Evolutionary conservation across 768 basidiomycete species (phyloP).

Genomic region (Sporobolomyces roseus): DNA sequence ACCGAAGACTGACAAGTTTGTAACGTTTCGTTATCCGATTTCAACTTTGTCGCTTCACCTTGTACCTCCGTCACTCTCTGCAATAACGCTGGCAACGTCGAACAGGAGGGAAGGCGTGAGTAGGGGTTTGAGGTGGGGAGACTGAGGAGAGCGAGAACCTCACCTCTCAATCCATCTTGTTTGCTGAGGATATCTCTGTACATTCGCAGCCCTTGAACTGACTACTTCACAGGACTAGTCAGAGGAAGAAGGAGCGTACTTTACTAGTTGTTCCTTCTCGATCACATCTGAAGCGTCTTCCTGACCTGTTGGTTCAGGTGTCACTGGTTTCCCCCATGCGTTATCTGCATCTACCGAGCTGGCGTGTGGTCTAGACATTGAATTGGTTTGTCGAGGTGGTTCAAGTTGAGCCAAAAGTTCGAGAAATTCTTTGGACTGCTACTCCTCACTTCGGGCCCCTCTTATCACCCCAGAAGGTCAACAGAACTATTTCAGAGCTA

Average conservation of each 20-base stretch:
- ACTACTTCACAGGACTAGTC: too few relatives aligned
- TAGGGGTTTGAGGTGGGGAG: background rate
- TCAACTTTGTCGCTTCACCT: constrained; percentile 32
- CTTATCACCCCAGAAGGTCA: too few relatives aligned
- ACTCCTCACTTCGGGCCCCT: background rate
- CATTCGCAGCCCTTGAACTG: background rate
- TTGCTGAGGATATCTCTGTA: constrained; percentile 29
- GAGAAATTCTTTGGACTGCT: background rate
- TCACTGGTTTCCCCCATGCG: constrained; percentile 25
- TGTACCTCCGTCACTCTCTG: constrained; percentile 23
- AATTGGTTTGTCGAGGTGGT: too few relatives aligned
- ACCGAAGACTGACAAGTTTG: constrained; percentile 28
- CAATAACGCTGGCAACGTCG: constrained; percentile 21
- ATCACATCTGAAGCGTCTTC: constrained; percentile 17
- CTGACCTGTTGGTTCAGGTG: background rate
- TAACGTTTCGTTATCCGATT: constrained; percentile 34
- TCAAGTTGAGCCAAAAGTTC: too few relatives aligned
- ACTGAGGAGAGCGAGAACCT: background rate
- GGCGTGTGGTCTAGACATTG: constrained; percentile 29
- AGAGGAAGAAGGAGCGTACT: background rate
- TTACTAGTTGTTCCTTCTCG: constrained; percentile 27
- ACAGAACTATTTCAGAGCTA: too few relatives aligned
- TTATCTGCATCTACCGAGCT: constrained; percentile 34
- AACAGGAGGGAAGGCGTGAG: background rate
- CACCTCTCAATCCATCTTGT: constrained; percentile 36